Conservation (phyloP, 331 rosid genomes). For the Dryas integrifolia region DNA sequence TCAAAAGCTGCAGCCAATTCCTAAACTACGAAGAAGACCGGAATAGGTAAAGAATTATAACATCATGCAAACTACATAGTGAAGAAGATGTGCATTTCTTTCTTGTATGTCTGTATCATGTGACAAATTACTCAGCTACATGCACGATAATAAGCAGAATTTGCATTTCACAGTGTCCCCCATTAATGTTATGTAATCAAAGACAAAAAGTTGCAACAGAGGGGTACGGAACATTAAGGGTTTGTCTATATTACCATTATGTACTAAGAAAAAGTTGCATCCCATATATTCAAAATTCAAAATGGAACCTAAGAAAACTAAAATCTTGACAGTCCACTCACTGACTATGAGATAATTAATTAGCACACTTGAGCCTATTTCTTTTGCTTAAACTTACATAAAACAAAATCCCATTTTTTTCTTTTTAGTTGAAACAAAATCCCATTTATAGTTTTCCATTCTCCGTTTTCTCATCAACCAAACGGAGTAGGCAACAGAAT, state of each 20-base stretch:
- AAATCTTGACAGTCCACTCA: not conserved
- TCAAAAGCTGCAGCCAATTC: not conserved
- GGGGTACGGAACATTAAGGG: not conserved
- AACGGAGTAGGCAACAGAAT: not conserved
- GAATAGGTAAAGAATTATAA: not conserved
- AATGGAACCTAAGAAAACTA: slow-evolving; percentile 7
- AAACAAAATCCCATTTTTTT: not conserved
- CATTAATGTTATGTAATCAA: not conserved
- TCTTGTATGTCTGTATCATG: not conserved
- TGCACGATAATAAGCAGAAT: not conserved
- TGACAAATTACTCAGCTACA: not conserved
- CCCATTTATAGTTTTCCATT: not conserved
- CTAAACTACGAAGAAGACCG: not conserved
- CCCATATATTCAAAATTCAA: not conserved
- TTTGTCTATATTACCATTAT: not conserved
- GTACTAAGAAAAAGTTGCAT: not conserved
- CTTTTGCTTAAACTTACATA: not conserved
- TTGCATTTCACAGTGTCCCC: not conserved
- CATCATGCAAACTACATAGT: not conserved
- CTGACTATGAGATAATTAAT: too few species aligned
- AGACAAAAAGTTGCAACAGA: not conserved
- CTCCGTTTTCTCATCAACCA: slow-evolving; percentile 1
- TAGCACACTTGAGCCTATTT: not conserved
- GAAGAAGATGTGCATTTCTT: not conserved
- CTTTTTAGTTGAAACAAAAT: not conserved